A percentile compares a stretch with the other conserved stretches of the same genome.
Evolutionary conservation across 176 grass and related monocot genomes (phyloP).

Genomic region (Aegilops tauschii): DNA sequence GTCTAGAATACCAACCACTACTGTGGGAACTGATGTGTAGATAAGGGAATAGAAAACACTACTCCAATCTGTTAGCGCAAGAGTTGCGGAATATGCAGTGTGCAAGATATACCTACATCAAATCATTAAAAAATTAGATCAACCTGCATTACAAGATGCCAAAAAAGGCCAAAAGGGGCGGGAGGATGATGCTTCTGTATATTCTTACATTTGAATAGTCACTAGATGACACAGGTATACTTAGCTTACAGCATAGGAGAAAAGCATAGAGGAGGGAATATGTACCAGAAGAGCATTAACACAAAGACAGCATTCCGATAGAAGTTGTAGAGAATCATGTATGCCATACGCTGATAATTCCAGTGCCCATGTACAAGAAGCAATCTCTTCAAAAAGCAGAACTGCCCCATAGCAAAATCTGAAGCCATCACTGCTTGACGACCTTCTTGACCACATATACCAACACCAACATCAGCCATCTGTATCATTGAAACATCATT

Average conservation of each 20-base stretch:
- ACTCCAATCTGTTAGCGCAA: constrained; percentile 98
- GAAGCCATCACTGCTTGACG: constrained; percentile 99
- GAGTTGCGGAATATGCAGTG: constrained; percentile 92
- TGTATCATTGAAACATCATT: constrained; percentile 99
- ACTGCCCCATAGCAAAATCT: constrained; percentile 99
- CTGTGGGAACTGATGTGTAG: constrained; percentile 92
- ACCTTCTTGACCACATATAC: constrained; percentile 99
- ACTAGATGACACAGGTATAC: constrained; percentile 9
- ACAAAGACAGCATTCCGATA: constrained; percentile 99
- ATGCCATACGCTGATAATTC: constrained; percentile 99
- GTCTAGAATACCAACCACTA: constrained; percentile 94
- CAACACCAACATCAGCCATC: constrained; percentile 98
- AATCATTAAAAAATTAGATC: constrained; percentile 14
- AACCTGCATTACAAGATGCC: constrained; percentile 1
- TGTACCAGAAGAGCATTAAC: constrained; percentile 97
- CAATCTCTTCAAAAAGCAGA: constrained; percentile 94
- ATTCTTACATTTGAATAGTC: constrained; percentile 19
- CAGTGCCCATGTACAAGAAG: constrained; percentile 99
- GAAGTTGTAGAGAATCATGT: constrained; percentile 99
- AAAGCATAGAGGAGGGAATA: not conserved
- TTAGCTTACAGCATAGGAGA: not conserved
- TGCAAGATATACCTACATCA: constrained; percentile 84
- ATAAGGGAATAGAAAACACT: constrained; percentile 99
- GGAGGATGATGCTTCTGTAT: not conserved
- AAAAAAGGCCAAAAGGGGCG: not conserved